Conservation (phyloP, 345 rosid species). For the Hibiscus tridactylites region DNA sequence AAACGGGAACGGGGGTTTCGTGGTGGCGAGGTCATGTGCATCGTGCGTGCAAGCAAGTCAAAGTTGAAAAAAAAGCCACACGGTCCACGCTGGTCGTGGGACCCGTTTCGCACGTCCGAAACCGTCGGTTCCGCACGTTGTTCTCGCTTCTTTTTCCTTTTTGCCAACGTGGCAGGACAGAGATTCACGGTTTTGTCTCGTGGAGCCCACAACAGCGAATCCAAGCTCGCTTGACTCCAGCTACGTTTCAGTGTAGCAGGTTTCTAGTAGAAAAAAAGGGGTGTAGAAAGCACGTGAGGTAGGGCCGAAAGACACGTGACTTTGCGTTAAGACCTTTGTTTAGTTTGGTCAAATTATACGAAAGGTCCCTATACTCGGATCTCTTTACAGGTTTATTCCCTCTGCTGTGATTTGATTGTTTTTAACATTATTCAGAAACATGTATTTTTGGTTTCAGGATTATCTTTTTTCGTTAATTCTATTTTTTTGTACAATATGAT, state of each 20-base stretch:
- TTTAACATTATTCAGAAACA: too few relatives aligned
- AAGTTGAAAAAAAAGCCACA: background rate
- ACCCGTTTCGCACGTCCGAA: constrained; percentile 28
- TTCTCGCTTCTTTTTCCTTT: background rate
- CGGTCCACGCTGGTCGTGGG: constrained; percentile 35
- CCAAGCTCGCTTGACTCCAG: constrained; percentile 23
- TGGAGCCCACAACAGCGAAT: constrained; percentile 30
- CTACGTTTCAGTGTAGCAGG: constrained; percentile 9
- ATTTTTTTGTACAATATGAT: too few relatives aligned
- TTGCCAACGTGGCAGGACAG: constrained; percentile 3
- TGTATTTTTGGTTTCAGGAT: too few relatives aligned
- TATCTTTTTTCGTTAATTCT: too few relatives aligned
- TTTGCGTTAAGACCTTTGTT: background rate
- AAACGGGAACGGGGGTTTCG: background rate
- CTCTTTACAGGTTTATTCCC: background rate
- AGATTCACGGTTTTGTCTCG: background rate
- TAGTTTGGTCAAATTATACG: background rate
- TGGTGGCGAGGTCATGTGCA: constrained; percentile 43
- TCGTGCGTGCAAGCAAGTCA: constrained; percentile 44
- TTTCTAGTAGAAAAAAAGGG: background rate
- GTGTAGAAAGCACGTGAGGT: background rate
- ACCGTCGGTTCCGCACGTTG: constrained; percentile 22
- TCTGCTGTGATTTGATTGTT: background rate
- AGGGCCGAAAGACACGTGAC: constrained; percentile 44
- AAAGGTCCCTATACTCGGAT: too few relatives aligned